Base-by-base conservation (phyloP, 805 yeast species). In the Barnettozyma siamensis region DNA sequence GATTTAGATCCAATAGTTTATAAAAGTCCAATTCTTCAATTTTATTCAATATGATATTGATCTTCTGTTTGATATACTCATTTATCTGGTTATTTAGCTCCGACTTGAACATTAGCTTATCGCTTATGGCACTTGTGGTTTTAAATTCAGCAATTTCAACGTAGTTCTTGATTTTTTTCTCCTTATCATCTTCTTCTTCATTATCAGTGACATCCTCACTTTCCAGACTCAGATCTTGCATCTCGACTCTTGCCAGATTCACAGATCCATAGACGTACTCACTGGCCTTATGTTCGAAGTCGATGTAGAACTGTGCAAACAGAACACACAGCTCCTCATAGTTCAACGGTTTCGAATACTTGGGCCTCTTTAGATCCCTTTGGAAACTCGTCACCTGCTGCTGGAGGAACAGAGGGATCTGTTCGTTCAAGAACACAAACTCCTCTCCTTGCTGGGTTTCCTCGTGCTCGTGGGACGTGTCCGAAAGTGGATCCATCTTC, bases 271-370 rank as follows among this genome's bases (percentile, higher is more conserved):
- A 46, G n/a, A 49, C 49, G 15, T 32, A 44, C n/a, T 48, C 30
- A 31, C 48, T 49, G 2, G 45, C 37, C 11, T 27, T 36, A 7
- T 35, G 8, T 9, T 33, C 37, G 36, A 53, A 50, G 7, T 36
- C 29, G 15, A 21, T 7, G 37, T 55, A 56, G 35, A 53, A 55
- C 24, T 46, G 44, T 30, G 51, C 54, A 27, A 56, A 53, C 35
- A 49, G 28, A 3, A 24, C 13, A 11, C 49, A 39, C 21, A 55
- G 18, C 20, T 53, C 46, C 1, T 42, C 45, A 7, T 51, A 44
- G 1, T 48, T 40, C 31, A 54, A 40, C 7, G 60, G 60, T 26
- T 32, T 46, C 18, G 38, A 27, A 31, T 53, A 48, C 29, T 49
- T 55, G 4, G 60, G 60, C 16, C 39, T 33, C 16, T 34, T 45